Conservation (phyloP, 1,284 basidiomycete species). For the Exobasidium rhododendri region DNA sequence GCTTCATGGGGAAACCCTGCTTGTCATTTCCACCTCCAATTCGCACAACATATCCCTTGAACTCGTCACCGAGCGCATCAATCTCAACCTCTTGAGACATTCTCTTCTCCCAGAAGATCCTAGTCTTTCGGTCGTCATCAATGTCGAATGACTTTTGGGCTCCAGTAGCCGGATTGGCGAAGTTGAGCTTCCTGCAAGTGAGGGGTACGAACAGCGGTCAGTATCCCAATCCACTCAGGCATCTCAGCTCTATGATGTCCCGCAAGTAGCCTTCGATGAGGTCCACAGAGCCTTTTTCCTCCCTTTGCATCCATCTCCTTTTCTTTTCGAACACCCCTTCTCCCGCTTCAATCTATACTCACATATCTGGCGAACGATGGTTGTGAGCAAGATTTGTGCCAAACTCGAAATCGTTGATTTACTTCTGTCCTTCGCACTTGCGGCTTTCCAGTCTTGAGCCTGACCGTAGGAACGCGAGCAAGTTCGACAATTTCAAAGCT, state of each 20-base stretch:
- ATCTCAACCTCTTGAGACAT: conserved; percentile 91
- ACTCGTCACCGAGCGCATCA: conserved; percentile 90
- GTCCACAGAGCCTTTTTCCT: no score
- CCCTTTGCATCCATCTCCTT: no score
- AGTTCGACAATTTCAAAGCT: not conserved
- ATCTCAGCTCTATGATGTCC: no score
- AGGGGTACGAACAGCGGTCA: not conserved
- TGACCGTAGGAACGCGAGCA: not conserved
- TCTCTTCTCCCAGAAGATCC: conserved; percentile 93
- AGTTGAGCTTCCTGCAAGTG: conserved; percentile 82
- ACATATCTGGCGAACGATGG: conserved; percentile 5
- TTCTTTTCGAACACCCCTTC: not conserved
- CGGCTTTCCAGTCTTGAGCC: not conserved
- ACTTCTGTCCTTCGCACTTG: not conserved
- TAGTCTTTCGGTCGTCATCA: conserved; percentile 76
- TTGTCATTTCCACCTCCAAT: conserved; percentile 95
- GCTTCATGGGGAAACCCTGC: conserved; percentile 89
- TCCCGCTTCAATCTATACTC: conserved; percentile 1
- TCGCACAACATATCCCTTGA: conserved; percentile 93
- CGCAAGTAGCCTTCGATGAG: not conserved
- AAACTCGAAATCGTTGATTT: not conserved
- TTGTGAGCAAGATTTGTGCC: not conserved
- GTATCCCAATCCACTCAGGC: no score
- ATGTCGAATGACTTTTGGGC: conserved; percentile 89
- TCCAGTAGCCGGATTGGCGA: conserved; percentile 90